Conservation (phyloP, 805 yeast species). For the Yueomyces sp. region DNA sequence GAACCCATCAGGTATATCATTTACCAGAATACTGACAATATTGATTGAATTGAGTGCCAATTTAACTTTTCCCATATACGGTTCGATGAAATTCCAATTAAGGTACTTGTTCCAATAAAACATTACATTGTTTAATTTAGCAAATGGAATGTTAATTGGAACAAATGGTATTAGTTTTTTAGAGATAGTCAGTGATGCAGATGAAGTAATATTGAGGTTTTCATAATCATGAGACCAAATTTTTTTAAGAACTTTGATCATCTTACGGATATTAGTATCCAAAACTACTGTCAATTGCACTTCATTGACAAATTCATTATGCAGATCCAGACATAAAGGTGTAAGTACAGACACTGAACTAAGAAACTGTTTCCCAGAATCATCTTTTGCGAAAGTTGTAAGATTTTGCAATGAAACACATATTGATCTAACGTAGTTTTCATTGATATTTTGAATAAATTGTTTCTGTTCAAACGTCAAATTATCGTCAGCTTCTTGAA, state of each 20-base stretch:
- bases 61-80: slow-evolving; percentile 5
- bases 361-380: slow-evolving; percentile 2
- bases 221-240: slow-evolving; percentile 16
- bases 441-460: slow-evolving; percentile 7
- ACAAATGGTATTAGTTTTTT: slow-evolving; percentile 4
- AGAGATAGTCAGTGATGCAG: slow-evolving; percentile 9
- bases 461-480: slow-evolving; percentile 4
- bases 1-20: slow-evolving; percentile 13
- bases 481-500: slow-evolving; percentile 1
- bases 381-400: slow-evolving; percentile 11
- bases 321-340: slow-evolving; percentile 15
- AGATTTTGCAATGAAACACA: slow-evolving; percentile 16
- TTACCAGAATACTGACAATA: slow-evolving; percentile 14
- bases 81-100: slow-evolving; percentile 6
- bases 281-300: slow-evolving; percentile 13
- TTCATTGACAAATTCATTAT: slow-evolving; percentile 8
- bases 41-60: slow-evolving; percentile 9
- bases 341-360: slow-evolving; percentile 9
- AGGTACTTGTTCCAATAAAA: slow-evolving; percentile 15
- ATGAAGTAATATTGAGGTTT: slow-evolving; percentile 15
- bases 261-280: slow-evolving; percentile 16
- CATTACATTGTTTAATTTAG: slow-evolving; percentile 5
- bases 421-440: slow-evolving; percentile 8
- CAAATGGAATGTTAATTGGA: slow-evolving; percentile 7
- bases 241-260: slow-evolving; percentile 15